Evolutionary conservation across 805 yeast species (phyloP).

Genomic region (Pichia gijzeniarum): DNA sequence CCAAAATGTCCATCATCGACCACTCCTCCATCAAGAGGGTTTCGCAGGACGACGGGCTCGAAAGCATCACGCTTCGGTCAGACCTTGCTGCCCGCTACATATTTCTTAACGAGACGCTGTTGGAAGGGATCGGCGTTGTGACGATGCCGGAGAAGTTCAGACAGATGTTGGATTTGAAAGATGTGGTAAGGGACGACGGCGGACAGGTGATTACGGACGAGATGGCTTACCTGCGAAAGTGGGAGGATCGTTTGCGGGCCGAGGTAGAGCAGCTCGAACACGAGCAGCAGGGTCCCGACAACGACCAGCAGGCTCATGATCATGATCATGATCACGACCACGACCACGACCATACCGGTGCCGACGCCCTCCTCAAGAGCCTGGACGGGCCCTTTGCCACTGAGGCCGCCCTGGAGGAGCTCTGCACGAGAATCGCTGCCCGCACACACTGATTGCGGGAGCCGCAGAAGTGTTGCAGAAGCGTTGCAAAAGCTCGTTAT

Average conservation of each 20-base stretch:
- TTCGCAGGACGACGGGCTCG: constrained; percentile 20
- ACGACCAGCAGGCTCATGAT: too few relatives aligned
- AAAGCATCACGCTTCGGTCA: constrained; percentile 29
- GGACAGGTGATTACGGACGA: constrained; percentile 13
- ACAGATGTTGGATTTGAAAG: constrained; percentile 19
- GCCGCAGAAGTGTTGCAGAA: too few relatives aligned
- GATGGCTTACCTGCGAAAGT: constrained; percentile 12
- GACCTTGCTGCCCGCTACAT: constrained; percentile 30
- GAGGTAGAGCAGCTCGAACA: constrained; percentile 8
- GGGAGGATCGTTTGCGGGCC: constrained; percentile 14
- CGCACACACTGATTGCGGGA: too few relatives aligned
- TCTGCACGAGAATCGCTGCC: too few relatives aligned
- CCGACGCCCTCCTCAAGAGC: too few relatives aligned
- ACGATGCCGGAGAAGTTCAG: constrained; percentile 8
- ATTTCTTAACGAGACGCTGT: constrained; percentile 28
- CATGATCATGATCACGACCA: too few relatives aligned
- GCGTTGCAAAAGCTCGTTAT: too few relatives aligned
- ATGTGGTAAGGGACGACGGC: constrained; percentile 15
- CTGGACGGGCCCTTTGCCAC: too few relatives aligned
- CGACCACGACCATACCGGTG: too few relatives aligned
- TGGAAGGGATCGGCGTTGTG: constrained; percentile 17
- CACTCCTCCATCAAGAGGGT: constrained; percentile 23
- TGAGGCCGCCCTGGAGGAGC: too few relatives aligned
- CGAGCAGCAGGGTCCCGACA: background rate
- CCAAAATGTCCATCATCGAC: constrained; percentile 20